Base-by-base conservation (phyloP, 2,329 filamentous ascomycete species). In the Pseudogymnoascus sp. region DNA sequence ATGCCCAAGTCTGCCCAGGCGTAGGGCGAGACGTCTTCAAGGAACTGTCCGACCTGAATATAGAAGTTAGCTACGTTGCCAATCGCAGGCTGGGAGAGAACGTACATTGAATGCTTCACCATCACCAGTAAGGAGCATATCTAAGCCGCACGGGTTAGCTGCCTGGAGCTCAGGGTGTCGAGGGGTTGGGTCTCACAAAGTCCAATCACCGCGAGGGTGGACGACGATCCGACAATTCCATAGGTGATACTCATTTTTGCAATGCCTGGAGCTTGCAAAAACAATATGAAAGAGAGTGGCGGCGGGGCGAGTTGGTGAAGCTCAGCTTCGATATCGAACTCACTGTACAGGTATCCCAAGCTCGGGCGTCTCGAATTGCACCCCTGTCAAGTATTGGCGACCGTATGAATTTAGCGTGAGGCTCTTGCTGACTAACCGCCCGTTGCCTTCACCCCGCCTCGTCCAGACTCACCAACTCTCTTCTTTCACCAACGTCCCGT, bases 51-150 rank as follows among this genome's bases (percentile, higher is more conserved):
- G 76, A 97, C 84, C 89, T 92, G 74, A 67, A 16, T 16, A 68
- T 39, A 58, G 63, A 66, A 65, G 62, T 71, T 73, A 70, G 73
- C 25, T 30, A 11, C 30, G 1, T 12, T 3, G 9, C 19, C 22
- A 16, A 28, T 60, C 64, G 63, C 68, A 42, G 63, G 42, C 33
- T 12, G 22, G 49, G 14, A 45, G 33, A 62, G 19, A 60, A 73
- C 85, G 66, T 84, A 92, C 91, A 79, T 99, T 96, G 80, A 99
- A 99, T 64, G 88, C 82, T 82, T 99, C 93, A 74, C 95, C 94
- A 76, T 90, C 92, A 73, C 91, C 92, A 73, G 94, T 95, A 75
- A 99, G 97, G 75, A 99, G 91, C 91, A 99, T 95, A 79, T 99
- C 94, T 99, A 76, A 33, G 22, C 58, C 58, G 67, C 63, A 69